phyloP scores from a whole-genome alignment of 768 basidiomycete species.

The Tulasnella sp. region DNA sequence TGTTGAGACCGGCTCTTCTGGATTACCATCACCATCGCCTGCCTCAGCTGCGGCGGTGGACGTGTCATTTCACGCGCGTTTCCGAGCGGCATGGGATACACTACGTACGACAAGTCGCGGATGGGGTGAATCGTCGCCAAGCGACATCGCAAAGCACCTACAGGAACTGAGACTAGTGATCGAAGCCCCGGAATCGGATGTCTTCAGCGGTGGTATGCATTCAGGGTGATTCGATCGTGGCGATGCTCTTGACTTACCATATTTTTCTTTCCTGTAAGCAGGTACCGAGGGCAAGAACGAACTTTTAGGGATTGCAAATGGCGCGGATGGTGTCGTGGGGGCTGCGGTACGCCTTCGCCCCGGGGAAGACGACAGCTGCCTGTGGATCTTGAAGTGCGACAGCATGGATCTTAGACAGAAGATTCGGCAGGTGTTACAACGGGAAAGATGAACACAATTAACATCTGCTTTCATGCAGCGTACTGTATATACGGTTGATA shows the following conservation, averaged over 20 bases:
- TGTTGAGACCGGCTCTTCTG: conserved; percentile 31
- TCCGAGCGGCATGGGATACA: conserved; percentile 48
- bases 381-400: conserved; percentile 21
- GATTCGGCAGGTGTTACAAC: background rate
- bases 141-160: conserved; percentile 43
- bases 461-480: too few relatives aligned
- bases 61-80: conserved; percentile 22
- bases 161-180: conserved; percentile 6
- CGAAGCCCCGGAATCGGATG: background rate
- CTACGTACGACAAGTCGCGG: conserved; percentile 39
- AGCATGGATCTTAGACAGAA: background rate
- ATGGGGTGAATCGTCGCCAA: conserved; percentile 54
- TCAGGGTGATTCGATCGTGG: background rate
- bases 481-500: too few relatives aligned
- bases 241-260: background rate
- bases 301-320: background rate
- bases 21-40: conserved; percentile 6
- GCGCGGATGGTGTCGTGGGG: background rate
- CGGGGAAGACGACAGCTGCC: conserved; percentile 19
- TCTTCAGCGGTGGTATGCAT: background rate
- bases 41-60: conserved; percentile 10
- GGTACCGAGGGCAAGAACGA: background rate
- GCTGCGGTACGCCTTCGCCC: conserved; percentile 17
- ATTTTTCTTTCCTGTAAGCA: background rate
- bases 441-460: background rate